phyloP scores from a whole-genome alignment of 2,329 filamentous ascomycete species.

The Hypoxylon sp. region DNA sequence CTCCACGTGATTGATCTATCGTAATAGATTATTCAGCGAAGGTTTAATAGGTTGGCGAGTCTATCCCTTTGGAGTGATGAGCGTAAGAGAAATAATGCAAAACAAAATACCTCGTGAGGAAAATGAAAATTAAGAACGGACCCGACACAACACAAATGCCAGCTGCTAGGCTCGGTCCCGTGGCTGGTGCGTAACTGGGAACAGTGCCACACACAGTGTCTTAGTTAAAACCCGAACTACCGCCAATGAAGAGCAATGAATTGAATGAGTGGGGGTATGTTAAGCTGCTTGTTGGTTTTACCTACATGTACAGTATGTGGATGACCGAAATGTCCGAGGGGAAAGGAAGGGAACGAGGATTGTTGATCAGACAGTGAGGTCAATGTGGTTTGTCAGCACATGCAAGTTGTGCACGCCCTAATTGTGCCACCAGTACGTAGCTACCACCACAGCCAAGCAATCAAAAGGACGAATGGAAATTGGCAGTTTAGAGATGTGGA shows the following conservation, averaged over 20 bases:
- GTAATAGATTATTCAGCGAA: slow-evolving; percentile 44
- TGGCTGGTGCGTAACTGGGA: slow-evolving; percentile 35
- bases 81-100: slow-evolving; percentile 20
- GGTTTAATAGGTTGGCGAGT: slow-evolving; percentile 8
- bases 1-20: slow-evolving; percentile 44
- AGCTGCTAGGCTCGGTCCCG: slow-evolving; percentile 32
- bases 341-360: slow-evolving; percentile 16
- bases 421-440: slow-evolving; percentile 36
- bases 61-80: slow-evolving; percentile 17
- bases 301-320: slow-evolving; percentile 16
- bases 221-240: slow-evolving; percentile 15
- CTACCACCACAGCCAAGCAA: slow-evolving; percentile 26
- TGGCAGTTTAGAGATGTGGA: slow-evolving; percentile 25
- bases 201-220: slow-evolving; percentile 38
- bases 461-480: slow-evolving; percentile 37
- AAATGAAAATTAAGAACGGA: slow-evolving; percentile 23
- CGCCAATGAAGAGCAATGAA: slow-evolving; percentile 29
- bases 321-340: slow-evolving; percentile 43
- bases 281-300: slow-evolving; percentile 28
- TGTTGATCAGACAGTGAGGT: slow-evolving; percentile 32
- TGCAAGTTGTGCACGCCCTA: slow-evolving; percentile 36
- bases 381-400: slow-evolving; percentile 41
- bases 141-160: not conserved
- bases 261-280: slow-evolving; percentile 28
- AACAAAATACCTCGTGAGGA: slow-evolving; percentile 23